Conservation (phyloP, 2,329 filamentous ascomycete genomes). For the Colletotrichum tofieldiae region DNA sequence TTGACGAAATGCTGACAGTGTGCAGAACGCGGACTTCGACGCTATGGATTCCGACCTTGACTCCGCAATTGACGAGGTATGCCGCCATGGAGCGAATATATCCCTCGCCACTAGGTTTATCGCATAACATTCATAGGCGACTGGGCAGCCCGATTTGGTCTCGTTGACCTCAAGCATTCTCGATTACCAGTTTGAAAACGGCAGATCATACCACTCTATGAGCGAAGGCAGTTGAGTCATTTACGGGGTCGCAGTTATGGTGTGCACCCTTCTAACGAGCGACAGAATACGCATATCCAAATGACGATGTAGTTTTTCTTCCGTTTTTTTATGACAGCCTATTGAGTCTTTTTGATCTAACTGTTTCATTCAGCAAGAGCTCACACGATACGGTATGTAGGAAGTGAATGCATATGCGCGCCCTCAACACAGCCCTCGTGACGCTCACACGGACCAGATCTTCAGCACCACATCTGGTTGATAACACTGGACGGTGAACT, state of each 20-base stretch:
- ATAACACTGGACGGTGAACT: slow-evolving; percentile 53
- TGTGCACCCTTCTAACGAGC: not conserved
- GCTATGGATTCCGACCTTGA: slow-evolving; percentile 18
- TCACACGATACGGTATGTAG: slow-evolving; percentile 47
- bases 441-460: slow-evolving; percentile 45
- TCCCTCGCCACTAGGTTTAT: not conserved
- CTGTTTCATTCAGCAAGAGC: slow-evolving; percentile 46
- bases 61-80: slow-evolving; percentile 20
- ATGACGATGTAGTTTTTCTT: slow-evolving; percentile 46
- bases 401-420: not conserved
- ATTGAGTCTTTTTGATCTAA: not conserved
- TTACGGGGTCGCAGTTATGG: not conserved
- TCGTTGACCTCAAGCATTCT: slow-evolving; percentile 32
- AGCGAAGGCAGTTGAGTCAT: slow-evolving; percentile 46
- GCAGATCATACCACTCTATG: slow-evolving; percentile 37
- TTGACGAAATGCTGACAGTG: not conserved
- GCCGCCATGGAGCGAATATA: not conserved
- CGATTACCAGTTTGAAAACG: slow-evolving; percentile 33
- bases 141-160: not conserved
- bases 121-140: not conserved
- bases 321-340: not conserved
- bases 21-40: not conserved
- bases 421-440: not conserved
- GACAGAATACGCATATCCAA: slow-evolving; percentile 48
- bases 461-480: slow-evolving; percentile 55